Evolutionary conservation across 1,139 yeast genomes (phyloP).

Genomic region (Suhomyces coccinellae): DNA sequence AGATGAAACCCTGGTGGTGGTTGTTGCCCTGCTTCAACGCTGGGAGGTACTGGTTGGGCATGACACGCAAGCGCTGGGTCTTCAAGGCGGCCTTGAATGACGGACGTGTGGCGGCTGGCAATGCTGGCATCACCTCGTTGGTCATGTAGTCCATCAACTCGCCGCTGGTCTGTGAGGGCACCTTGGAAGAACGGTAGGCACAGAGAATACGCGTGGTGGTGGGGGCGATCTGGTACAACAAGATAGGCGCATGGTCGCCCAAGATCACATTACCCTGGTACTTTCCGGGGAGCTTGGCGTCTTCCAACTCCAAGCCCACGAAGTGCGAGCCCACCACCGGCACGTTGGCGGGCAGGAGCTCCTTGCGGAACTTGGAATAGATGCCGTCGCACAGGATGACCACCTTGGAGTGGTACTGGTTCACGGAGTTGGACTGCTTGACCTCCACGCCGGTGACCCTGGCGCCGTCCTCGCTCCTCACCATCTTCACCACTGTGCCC

Average conservation of each 20-base stretch:
- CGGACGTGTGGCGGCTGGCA: conserved; percentile 67
- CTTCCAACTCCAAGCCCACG: conserved; percentile 73
- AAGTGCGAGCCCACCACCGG: conserved; percentile 82
- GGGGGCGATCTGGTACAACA: conserved; percentile 83
- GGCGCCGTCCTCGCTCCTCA: conserved; percentile 44
- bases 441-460: conserved; percentile 69
- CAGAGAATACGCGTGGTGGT: conserved; percentile 85
- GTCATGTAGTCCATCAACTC: conserved; percentile 63
- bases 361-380: conserved; percentile 86
- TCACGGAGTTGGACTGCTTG: conserved; percentile 26
- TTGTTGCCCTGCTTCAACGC: conserved; percentile 59
- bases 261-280: conserved; percentile 88
- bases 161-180: conserved; percentile 66
- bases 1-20: conserved; percentile 70
- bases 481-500: conserved; percentile 72
- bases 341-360: conserved; percentile 53
- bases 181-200: conserved; percentile 72
- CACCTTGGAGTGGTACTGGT: conserved; percentile 54
- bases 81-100: conserved; percentile 54
- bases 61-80: conserved; percentile 62
- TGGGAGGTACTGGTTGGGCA: conserved; percentile 93
- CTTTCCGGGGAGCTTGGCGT: conserved; percentile 71
- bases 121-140: conserved; percentile 59
- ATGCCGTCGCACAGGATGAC: conserved; percentile 92
- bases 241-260: conserved; percentile 83